phyloP scores from a whole-genome alignment of 768 basidiomycete species.

The Pulveroboletus sp. region DNA sequence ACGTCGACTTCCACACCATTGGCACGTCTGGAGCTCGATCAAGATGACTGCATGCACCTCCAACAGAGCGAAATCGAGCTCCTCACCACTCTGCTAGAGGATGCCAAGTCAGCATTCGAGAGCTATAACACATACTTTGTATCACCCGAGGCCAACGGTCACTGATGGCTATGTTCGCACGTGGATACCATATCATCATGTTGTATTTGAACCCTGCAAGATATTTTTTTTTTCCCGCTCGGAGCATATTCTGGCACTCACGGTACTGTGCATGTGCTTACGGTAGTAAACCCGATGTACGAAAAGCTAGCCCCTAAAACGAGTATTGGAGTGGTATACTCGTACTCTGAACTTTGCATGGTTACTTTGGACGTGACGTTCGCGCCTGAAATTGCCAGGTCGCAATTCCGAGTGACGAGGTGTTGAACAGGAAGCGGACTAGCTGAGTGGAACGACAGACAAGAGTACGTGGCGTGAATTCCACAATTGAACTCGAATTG shows the following conservation, averaged over 20 bases:
- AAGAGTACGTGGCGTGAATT: too few species aligned
- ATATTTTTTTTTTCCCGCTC: not conserved
- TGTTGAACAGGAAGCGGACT: too few species aligned
- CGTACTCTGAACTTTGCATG: too few species aligned
- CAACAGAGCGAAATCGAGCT: conserved; percentile 8
- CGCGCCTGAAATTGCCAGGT: too few species aligned
- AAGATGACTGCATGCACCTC: conserved; percentile 8
- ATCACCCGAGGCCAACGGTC: not conserved
- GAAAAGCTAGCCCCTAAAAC: not conserved
- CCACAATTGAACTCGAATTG: too few species aligned
- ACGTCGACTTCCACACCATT: not conserved
- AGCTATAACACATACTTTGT: conserved; percentile 11
- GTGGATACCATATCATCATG: not conserved
- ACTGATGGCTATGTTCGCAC: not conserved
- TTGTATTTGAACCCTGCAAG: not conserved
- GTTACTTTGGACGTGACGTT: too few species aligned
- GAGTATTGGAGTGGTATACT: not conserved
- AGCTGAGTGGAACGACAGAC: too few species aligned
- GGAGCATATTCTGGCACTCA: not conserved
- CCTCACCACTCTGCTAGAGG: conserved; percentile 13
- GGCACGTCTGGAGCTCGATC: not conserved
- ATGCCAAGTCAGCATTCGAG: conserved; percentile 17
- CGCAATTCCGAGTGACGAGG: too few species aligned
- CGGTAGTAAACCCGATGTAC: not conserved
- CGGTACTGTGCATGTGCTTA: not conserved